Evolutionary conservation across 2,329 filamentous ascomycete species (phyloP).

Genomic region (Hymenoscyphus occultus): DNA sequence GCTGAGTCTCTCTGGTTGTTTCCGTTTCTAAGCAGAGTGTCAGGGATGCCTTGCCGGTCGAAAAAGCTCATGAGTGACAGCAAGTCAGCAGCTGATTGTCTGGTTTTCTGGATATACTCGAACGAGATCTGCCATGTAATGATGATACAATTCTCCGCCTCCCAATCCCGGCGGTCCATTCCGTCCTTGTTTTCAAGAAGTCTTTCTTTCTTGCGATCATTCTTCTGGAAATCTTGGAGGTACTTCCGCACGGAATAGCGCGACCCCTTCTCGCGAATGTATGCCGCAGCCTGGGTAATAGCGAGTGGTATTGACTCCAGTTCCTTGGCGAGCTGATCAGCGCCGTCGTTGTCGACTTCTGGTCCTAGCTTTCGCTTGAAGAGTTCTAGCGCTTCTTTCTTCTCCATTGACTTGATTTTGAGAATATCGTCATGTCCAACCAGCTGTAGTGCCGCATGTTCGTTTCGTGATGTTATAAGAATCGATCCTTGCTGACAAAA

Average conservation of each 20-base stretch:
- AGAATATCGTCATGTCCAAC: conserved; percentile 29
- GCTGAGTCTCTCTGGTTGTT: conserved; percentile 12
- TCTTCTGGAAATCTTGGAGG: conserved; percentile 38
- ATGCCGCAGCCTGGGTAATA: conserved; percentile 32
- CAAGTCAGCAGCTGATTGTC: conserved; percentile 40
- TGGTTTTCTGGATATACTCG: conserved; percentile 37
- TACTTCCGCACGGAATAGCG: conserved; percentile 40
- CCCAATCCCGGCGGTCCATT: conserved; percentile 38
- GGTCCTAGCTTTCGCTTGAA: conserved; percentile 33
- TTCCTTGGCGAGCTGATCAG: conserved; percentile 21
- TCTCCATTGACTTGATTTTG: conserved; percentile 32
- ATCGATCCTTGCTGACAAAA: conserved; percentile 25
- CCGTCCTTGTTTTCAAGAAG: conserved; percentile 36
- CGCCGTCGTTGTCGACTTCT: conserved; percentile 1
- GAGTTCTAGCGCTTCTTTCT: conserved; percentile 32
- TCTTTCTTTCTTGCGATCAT: conserved; percentile 31
- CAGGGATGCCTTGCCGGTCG: conserved; percentile 42
- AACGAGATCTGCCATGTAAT: conserved; percentile 40
- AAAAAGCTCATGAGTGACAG: conserved; percentile 48
- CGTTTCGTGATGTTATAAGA: conserved; percentile 31
- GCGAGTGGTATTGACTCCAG: conserved; percentile 35
- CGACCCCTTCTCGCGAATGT: conserved; percentile 29
- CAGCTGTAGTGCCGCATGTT: conserved; percentile 21
- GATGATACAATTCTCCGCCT: conserved; percentile 38
- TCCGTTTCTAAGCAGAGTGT: conserved; percentile 32